Conservation (phyloP, 2,329 filamentous ascomycete genomes). For the Fusarium gaditjirri region DNA sequence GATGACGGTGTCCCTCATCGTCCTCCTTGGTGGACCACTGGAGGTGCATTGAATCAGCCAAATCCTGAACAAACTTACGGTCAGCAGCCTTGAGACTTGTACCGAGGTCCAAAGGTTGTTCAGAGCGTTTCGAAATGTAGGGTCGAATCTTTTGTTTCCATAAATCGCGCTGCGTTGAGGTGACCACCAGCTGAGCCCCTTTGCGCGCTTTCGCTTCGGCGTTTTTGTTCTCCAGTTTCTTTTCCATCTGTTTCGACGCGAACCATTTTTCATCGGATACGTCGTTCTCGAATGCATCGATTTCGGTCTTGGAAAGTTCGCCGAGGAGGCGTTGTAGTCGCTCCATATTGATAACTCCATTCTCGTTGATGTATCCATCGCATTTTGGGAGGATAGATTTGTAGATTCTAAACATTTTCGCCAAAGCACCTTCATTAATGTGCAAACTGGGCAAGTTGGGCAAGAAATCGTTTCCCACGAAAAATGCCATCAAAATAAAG, state of each 20-base stretch:
- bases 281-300: conserved; percentile 92
- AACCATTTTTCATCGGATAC: conserved; percentile 92
- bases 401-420: conserved; percentile 97
- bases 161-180: conserved; percentile 81
- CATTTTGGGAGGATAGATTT: conserved; percentile 88
- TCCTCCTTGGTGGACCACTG: conserved; percentile 69
- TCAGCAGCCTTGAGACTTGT: conserved; percentile 80
- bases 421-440: conserved; percentile 97
- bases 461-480: conserved; percentile 98
- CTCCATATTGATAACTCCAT: conserved; percentile 88
- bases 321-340: conserved; percentile 81
- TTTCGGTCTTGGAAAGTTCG: conserved; percentile 88
- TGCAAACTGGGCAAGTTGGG: conserved; percentile 95
- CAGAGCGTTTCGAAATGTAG: conserved; percentile 77
- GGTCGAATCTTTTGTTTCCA: conserved; percentile 84
- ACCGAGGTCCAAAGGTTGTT: conserved; percentile 77
- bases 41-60: conserved; percentile 72
- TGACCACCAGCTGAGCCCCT: conserved; percentile 75
- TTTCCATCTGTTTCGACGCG: conserved; percentile 82
- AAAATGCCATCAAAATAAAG: conserved; percentile 99
- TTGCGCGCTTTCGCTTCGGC: conserved; percentile 63
- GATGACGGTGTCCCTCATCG: conserved; percentile 64
- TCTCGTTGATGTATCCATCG: conserved; percentile 96
- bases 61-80: conserved; percentile 90
- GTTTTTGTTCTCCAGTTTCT: conserved; percentile 68